Evolutionary conservation across 2,329 filamentous ascomycete genomes (phyloP).

Genomic region (Phialemoniopsis sp.): DNA sequence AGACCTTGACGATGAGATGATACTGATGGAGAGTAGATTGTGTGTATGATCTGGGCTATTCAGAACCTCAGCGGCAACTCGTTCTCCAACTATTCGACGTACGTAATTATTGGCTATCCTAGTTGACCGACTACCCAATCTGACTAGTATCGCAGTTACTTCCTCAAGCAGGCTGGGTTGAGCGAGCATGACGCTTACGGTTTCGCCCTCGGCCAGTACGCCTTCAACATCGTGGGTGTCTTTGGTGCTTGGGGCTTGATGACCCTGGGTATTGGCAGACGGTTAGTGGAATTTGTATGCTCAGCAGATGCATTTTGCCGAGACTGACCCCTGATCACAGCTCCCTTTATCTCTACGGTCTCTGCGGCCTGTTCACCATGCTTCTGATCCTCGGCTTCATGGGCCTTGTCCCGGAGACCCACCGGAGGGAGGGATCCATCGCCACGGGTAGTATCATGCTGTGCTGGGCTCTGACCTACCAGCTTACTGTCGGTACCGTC

Average conservation of each 20-base stretch:
- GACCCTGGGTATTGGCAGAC: constrained; percentile 69
- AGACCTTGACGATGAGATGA: too few relatives aligned
- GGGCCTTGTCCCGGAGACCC: constrained; percentile 61
- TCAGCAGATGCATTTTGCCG: too few relatives aligned
- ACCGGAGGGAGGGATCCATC: constrained; percentile 59
- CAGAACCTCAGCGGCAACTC: constrained; percentile 61
- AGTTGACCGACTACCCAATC: not conserved
- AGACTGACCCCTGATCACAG: not conserved
- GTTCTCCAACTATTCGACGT: constrained; percentile 62
- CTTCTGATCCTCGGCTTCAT: constrained; percentile 82
- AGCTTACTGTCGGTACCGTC: constrained; percentile 83
- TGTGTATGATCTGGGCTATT: constrained; percentile 61
- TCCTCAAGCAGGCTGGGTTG: constrained; percentile 57
- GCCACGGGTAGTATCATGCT: constrained; percentile 86
- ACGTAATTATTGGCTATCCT: constrained; percentile 10
- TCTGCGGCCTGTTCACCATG: constrained; percentile 70
- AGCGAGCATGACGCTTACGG: constrained; percentile 47
- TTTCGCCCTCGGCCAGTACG: constrained; percentile 61
- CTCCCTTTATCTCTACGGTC: constrained; percentile 70
- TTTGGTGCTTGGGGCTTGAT: constrained; percentile 81
- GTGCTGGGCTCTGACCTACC: constrained; percentile 77
- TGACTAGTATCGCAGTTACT: constrained; percentile 38
- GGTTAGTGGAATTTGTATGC: constrained; percentile 26
- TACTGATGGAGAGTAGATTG: constrained; percentile 42
- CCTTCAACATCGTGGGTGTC: constrained; percentile 74